Evolutionary conservation across 177 flowering plant genomes (phyloP).

Genomic region (Vitis hybrid): DNA sequence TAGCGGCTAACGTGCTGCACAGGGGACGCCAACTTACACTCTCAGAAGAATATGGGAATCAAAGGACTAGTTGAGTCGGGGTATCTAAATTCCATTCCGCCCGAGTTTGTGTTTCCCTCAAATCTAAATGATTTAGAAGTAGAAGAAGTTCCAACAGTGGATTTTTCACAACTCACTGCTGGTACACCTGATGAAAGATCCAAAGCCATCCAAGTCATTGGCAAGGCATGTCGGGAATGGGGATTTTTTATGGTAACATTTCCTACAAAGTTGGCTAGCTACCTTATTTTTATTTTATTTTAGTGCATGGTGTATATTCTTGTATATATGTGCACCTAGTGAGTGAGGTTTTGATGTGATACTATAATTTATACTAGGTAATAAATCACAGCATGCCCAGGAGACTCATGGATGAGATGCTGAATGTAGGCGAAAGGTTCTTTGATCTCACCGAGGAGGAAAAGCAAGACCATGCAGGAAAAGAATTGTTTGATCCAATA

Average conservation of each 20-base stretch:
- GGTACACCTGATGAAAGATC: constrained; percentile 35
- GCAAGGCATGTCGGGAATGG: constrained; percentile 57
- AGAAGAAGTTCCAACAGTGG: constrained; percentile 49
- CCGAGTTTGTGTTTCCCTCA: constrained; percentile 23
- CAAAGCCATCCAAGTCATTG: constrained; percentile 34
- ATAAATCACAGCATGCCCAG: constrained; percentile 55
- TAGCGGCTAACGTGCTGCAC: no score
- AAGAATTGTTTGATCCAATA: constrained; percentile 33
- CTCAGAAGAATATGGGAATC: constrained; percentile 4
- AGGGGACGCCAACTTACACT: no score
- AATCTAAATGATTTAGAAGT: constrained; percentile 4
- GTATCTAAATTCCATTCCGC: constrained; percentile 34
- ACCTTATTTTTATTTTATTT: background rate
- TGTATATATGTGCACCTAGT: background rate
- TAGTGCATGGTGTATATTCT: no score
- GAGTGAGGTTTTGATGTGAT: background rate
- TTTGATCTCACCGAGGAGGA: constrained; percentile 52
- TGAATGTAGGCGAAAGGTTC: constrained; percentile 25
- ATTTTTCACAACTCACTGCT: constrained; percentile 46
- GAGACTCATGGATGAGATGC: constrained; percentile 28
- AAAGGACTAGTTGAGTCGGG: constrained; percentile 38
- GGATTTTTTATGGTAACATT: constrained; percentile 64
- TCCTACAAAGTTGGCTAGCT: no score
- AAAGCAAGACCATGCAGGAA: constrained; percentile 37
- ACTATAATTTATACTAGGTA: constrained; percentile 26